Base-by-base conservation (phyloP, 202 grass and related monocot genomes). In the Elaeis oleifera region DNA sequence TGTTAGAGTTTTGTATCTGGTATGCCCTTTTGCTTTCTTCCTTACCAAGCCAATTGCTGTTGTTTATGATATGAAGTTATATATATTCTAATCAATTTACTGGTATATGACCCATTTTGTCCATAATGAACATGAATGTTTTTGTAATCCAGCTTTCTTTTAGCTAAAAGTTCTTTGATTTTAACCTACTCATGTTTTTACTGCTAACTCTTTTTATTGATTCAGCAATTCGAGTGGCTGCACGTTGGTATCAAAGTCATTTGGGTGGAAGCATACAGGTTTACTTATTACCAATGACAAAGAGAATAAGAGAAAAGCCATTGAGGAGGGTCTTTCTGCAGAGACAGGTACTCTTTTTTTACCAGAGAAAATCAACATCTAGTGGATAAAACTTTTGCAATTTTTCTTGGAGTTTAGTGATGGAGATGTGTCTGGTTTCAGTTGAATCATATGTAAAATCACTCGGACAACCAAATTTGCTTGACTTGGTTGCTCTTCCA, bases 231-330 rank as follows among this genome's bases (percentile, higher is more conserved):
- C 74, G 87, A 75, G 92, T 97, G 23, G 92, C 92, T 69, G 80
- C 68, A 75, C 92, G 76, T 69, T 97, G 92, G 92, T 97, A 97
- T 69, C 87, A 97, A 77, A 91, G 54, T 58, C 92, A 97, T 82
- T 86, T 97, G 51, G 81, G 87, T 60, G 80, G 50, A 66, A 81
- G 24, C 61, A 71, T 63, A n/a, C 85, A 84, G 63, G 69, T 92
- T 76, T 92, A 74, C 84, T 97, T 23, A 75, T 97, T 63, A 97
- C 92, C 76, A 97, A 92, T 70, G 92, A 92, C 52, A 86, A 71
- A 75, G 88, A 97, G 24, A 97, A 97, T 54, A 92, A 92, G 61
- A 67, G 72, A 39, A 97, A 89, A 76, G 92, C 88, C 58, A 89
- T 68, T 36, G 88, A 91, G 65, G 92, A 97, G 74, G 84, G 88